Evolutionary conservation across 192 early-diverging fungal genomes (phyloP), one percentile per base, ranked within the genome.

Genomic region (Helicostylum pulchrum): DNA sequence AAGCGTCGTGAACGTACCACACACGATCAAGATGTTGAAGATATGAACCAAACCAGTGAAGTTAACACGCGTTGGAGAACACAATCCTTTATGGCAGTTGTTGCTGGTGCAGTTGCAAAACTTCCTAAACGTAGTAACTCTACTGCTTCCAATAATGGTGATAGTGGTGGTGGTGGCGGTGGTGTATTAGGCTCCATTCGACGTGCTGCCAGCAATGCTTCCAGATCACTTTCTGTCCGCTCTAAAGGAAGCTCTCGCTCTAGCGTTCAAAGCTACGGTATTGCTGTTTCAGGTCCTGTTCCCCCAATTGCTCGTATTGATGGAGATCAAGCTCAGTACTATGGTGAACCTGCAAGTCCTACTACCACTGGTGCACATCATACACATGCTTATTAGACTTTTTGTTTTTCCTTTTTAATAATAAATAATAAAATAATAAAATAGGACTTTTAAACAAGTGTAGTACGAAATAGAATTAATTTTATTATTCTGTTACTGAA

Each of bases 61-160:
- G 67, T 61, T 21, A 67, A 73, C 23, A 73, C 71, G 12, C 71
- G 65, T 32, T 73, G 71, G 71, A 32, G 66, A 19, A 66, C 71
- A 4, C 60, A 51, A 31, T 66, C 63, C 19, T 73, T 73, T 45
- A 64, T 73, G 71, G 66, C 61, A 1, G 71, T 62, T 31, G 71
- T 73, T 11, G 64, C 71, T 21, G 64, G 65, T 23, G 71, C 64
- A 9, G 71, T 73, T 36, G 65, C 71, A 15, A 66, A 66, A 30
- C 55, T 73, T 7, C 71, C 71, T 7, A 66, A 50, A 23, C 51
- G 64, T 4, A 42, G 47, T 12, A 58, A 56, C 19, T 64, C 62
- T 2, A 36, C 47, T 6, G 11, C 55, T 2, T 59, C 54, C 31
- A 48, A 58, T 20, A 26, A 17, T 2, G 21, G 43, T 11, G 23